These are phyloP conservation scores for Rhodosporidiobolus sp. DNA, from an alignment of 768 basidiomycete genomes.

Conservation along the genomic window DNA sequence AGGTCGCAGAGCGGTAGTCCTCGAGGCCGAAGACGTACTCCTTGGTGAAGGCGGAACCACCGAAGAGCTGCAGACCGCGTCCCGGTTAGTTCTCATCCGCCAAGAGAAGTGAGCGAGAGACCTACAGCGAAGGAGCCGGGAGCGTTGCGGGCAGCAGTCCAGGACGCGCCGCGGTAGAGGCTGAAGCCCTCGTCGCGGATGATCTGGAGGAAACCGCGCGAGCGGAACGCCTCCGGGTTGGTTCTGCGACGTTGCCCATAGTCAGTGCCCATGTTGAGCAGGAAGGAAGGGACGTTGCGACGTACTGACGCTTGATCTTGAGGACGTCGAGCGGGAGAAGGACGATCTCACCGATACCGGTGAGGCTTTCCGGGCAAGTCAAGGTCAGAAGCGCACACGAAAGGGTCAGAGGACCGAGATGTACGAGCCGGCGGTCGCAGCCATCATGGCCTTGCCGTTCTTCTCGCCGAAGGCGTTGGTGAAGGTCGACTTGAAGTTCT, in stretches of 20 bases:
- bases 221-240: constrained; percentile 96
- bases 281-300: background rate
- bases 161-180: constrained; percentile 96
- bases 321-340: constrained; percentile 94
- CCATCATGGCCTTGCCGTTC: constrained; percentile 92
- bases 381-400: no score
- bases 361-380: constrained; percentile 52
- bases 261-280: background rate
- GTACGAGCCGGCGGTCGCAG: constrained; percentile 89
- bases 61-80: constrained; percentile 70
- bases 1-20: constrained; percentile 93
- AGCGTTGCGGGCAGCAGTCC: constrained; percentile 92
- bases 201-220: constrained; percentile 83
- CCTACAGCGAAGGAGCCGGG: constrained; percentile 90
- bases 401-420: constrained; percentile 36
- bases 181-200: constrained; percentile 86
- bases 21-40: constrained; percentile 83
- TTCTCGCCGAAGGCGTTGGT: constrained; percentile 84
- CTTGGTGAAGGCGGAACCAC: constrained; percentile 90
- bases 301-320: constrained; percentile 95
- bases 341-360: constrained; percentile 92
- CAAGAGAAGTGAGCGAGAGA: constrained; percentile 19
- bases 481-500: constrained; percentile 76
- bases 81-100: background rate
- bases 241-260: constrained; percentile 41